Conservation (phyloP, 2,329 filamentous ascomycete genomes). For the Phaeosphaeriaceae sp. region DNA sequence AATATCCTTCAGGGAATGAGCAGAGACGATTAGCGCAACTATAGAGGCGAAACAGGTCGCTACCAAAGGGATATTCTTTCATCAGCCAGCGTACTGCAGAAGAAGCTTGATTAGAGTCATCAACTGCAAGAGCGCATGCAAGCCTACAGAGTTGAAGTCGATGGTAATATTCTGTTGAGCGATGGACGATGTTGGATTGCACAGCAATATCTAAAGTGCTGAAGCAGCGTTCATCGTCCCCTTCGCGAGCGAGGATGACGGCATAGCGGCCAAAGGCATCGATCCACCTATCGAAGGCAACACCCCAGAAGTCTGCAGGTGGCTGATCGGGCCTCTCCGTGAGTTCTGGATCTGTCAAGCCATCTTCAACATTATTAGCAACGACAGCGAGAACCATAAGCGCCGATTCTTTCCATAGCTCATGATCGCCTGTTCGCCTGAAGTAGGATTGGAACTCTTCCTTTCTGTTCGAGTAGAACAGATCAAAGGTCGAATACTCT, state of each 20-base stretch:
- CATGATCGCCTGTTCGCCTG: slow-evolving; percentile 36
- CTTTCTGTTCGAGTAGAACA: slow-evolving; percentile 62
- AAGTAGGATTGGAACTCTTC: slow-evolving; percentile 50
- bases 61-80: slow-evolving; percentile 78
- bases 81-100: slow-evolving; percentile 83
- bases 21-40: slow-evolving; percentile 77
- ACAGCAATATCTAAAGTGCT: slow-evolving; percentile 78
- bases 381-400: slow-evolving; percentile 44
- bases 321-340: slow-evolving; percentile 38
- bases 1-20: slow-evolving; percentile 76
- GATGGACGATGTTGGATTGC: slow-evolving; percentile 82
- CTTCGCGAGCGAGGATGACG: slow-evolving; percentile 72
- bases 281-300: slow-evolving; percentile 84
- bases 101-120: slow-evolving; percentile 77
- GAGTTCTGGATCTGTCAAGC: slow-evolving; percentile 34
- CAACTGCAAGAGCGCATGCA: slow-evolving; percentile 80
- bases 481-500: slow-evolving; percentile 65
- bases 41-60: slow-evolving; percentile 84
- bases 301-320: slow-evolving; percentile 71
- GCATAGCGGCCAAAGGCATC: slow-evolving; percentile 90
- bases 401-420: slow-evolving; percentile 44
- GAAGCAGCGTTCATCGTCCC: slow-evolving; percentile 75
- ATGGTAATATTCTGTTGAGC: slow-evolving; percentile 70
- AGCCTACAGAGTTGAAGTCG: slow-evolving; percentile 80
- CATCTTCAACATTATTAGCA: slow-evolving; percentile 44